Base-by-base conservation (phyloP, 768 basidiomycete genomes). In the Boletus reticuloceps region DNA sequence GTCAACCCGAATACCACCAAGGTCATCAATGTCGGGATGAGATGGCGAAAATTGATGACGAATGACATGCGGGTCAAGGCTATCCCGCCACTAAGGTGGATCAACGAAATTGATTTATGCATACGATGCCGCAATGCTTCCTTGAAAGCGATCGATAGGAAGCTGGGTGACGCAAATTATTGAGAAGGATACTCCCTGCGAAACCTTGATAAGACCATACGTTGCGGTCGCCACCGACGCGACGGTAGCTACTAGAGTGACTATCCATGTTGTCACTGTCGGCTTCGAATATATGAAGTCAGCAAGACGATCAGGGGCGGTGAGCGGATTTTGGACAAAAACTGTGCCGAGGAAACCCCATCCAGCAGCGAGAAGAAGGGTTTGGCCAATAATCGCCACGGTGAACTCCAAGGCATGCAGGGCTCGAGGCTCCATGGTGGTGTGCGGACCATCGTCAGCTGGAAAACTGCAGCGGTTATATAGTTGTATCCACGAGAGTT, bases 81-180 rank as follows among this genome's bases (percentile, higher is more conserved):
- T 17, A 64, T 45, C 6, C 53, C 56, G 4, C 53, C 38, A 12
- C 42, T 58, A 8, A 64, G 55, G 14, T 52, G 4, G 6, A 64
- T 38, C 40, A 64, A 36, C 13, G 61, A 47, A 37, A 53, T 60
- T 3, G 62, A 27, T 2, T 25, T 38, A 10, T 40, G 55, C 55
- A 64, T 56, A 5, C 54, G 48, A 20, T 60, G 51, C 11, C 54
- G 56, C 51, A 61, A 49, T 16, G 62, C 63, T n/a, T 63, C 58
- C 31, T 48, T 64, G 29, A 64, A 14, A 4, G 62, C 49, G 9
- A 58, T 57, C 1, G 58, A 49, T 17, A 59, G 5, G 14, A 29
- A 58, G 12, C 58, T 58, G 36, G 8, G 25, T 1, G 22, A 44
- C 7, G 25, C 3, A 19, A 31, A 17, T 9, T 4, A 19, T 20